phyloP scores from a whole-genome alignment of 805 yeast genomes.

The Saturnispora zaruensis region DNA sequence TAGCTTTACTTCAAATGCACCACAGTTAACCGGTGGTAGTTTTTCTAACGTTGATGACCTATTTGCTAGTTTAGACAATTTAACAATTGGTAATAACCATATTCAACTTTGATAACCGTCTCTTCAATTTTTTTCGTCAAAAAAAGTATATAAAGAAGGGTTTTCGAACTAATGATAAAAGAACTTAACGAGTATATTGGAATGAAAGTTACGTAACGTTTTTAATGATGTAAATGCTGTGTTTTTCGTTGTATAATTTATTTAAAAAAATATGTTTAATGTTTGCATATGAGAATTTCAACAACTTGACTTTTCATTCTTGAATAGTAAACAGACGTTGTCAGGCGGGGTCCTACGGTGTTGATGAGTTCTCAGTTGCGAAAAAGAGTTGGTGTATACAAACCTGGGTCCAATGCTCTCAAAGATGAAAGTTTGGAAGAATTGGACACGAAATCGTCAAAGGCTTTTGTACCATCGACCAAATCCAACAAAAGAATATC shows the following conservation, averaged over 20 bases:
- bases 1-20: constrained; percentile 6
- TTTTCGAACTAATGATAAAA: neutral
- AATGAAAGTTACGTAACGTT: neutral
- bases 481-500: neutral
- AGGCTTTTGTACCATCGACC: neutral
- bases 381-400: neutral
- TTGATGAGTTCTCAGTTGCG: neutral
- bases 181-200: neutral
- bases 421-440: neutral
- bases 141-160: neutral
- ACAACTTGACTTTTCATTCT: neutral
- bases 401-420: neutral
- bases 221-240: neutral
- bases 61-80: constrained; percentile 8
- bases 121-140: neutral
- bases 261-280: neutral
- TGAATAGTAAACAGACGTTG: neutral
- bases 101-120: constrained; percentile 5
- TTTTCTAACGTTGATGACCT: constrained; percentile 9
- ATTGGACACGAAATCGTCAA: neutral
- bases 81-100: constrained; percentile 7
- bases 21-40: constrained; percentile 7
- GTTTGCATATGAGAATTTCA: neutral
- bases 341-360: neutral
- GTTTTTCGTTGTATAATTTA: neutral